These are phyloP conservation scores for Bryum argenteum DNA, from an alignment of 225 moss, liverwort and hornwort species.

Conservation along the genomic window DNA sequence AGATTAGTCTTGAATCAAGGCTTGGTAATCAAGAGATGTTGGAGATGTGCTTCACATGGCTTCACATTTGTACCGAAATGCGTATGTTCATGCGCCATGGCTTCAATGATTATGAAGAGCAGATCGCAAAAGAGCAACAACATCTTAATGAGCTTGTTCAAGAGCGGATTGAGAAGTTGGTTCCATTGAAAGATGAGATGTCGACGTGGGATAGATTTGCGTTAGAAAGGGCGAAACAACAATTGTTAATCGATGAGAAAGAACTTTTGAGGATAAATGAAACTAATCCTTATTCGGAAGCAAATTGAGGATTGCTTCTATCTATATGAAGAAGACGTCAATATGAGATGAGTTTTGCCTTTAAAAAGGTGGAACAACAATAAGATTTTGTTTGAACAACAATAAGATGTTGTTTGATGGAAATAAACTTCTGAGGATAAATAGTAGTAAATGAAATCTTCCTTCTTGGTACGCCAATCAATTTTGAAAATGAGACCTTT, in stretches of 20 bases:
- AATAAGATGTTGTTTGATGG: no score
- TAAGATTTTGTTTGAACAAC: no score
- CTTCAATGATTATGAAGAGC: slow-evolving; percentile 33
- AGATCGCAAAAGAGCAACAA: slow-evolving; percentile 27
- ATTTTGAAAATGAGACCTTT: no score
- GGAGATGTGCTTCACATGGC: slow-evolving; percentile 56
- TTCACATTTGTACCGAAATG: slow-evolving; percentile 44
- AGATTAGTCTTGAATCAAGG: slow-evolving; percentile 37
- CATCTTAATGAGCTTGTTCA: slow-evolving; percentile 26
- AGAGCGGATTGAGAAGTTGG: slow-evolving; percentile 10
- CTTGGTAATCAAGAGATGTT: slow-evolving; percentile 49
- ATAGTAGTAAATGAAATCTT: no score
- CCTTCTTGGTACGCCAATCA: no score
- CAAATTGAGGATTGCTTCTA: no score
- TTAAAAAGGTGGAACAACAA: no score
- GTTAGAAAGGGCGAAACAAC: slow-evolving; percentile 43
- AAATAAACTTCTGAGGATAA: no score
- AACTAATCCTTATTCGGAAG: no score
- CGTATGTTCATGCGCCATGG: slow-evolving; percentile 22
- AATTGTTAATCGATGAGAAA: slow-evolving; percentile 16
- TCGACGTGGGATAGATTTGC: slow-evolving; percentile 45
- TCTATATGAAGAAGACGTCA: no score
- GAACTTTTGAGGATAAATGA: slow-evolving; percentile 6
- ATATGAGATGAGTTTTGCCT: no score
- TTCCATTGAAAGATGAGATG: slow-evolving; percentile 31